Conservation (phyloP, 768 basidiomycete species). For the Trametes sanguinea region DNA sequence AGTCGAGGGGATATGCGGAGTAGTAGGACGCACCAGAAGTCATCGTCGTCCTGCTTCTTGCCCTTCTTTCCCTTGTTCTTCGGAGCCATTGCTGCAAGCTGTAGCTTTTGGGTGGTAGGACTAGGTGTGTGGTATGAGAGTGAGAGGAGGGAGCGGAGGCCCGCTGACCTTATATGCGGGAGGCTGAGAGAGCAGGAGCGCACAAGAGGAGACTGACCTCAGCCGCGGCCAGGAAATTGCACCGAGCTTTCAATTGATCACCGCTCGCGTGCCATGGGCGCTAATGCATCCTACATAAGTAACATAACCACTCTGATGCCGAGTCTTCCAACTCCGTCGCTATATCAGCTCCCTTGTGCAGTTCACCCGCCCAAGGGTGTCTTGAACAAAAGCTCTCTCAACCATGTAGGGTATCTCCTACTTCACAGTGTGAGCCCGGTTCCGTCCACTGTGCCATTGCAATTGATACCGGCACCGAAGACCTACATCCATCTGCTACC, state of each 20-base stretch:
- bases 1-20: slow-evolving; percentile 20
- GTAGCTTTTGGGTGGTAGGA: not conserved
- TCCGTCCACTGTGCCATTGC: too few relatives aligned
- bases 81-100: slow-evolving; percentile 47
- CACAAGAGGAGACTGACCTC: slow-evolving; percentile 5
- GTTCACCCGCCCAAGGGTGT: too few relatives aligned
- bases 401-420: too few relatives aligned
- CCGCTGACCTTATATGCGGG: slow-evolving; percentile 2
- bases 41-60: slow-evolving; percentile 81
- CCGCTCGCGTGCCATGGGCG: slow-evolving; percentile 8
- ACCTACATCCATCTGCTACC: too few relatives aligned
- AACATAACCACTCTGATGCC: too few relatives aligned
- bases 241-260: slow-evolving; percentile 14
- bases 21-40: slow-evolving; percentile 61
- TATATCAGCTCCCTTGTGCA: too few relatives aligned
- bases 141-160: not conserved
- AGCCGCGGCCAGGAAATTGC: slow-evolving; percentile 10
- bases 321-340: too few relatives aligned
- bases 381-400: too few relatives aligned
- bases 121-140: not conserved
- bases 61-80: slow-evolving; percentile 87
- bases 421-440: too few relatives aligned
- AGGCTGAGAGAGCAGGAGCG: not conserved
- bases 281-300: not conserved
- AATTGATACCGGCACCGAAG: too few relatives aligned